Conservation (phyloP, 345 rosid genomes). For the Luvunga scandens region DNA sequence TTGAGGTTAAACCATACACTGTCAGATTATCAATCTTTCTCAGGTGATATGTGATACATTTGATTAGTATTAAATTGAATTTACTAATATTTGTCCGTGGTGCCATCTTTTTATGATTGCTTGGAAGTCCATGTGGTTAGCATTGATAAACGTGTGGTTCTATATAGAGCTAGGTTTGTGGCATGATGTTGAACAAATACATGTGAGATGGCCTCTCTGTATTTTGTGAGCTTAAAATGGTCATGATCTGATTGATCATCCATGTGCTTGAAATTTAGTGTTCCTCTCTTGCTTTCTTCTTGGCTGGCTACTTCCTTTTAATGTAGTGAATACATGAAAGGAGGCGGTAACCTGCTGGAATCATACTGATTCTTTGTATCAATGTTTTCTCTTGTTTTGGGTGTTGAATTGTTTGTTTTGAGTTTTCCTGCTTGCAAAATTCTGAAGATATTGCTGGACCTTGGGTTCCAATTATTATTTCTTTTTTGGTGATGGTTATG, state of each 20-base stretch:
- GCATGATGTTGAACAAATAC: neutral
- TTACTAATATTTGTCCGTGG: neutral
- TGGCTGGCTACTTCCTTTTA: neutral
- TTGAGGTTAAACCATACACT: slow-evolving; percentile 42
- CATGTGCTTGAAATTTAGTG: neutral
- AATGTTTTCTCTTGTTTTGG: neutral
- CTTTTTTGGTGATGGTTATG: neutral
- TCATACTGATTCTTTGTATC: neutral
- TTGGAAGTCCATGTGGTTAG: neutral
- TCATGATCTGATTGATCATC: neutral
- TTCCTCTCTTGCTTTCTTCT: neutral
- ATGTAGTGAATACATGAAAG: neutral
- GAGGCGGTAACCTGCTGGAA: neutral
- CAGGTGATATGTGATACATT: slow-evolving; percentile 47
- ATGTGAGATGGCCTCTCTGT: no score
- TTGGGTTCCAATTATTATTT: neutral
- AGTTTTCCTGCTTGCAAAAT: neutral
- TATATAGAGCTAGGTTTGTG: neutral
- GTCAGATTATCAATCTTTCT: slow-evolving; percentile 56
- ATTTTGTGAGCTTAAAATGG: no score
- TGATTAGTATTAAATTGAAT: slow-evolving; percentile 1
- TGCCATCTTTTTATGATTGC: neutral
- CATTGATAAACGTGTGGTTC: neutral
- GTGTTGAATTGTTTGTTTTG: neutral
- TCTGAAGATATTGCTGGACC: neutral